Conservation (phyloP, 495 filamentous ascomycete species). For the Hypoxylon rickii region DNA sequence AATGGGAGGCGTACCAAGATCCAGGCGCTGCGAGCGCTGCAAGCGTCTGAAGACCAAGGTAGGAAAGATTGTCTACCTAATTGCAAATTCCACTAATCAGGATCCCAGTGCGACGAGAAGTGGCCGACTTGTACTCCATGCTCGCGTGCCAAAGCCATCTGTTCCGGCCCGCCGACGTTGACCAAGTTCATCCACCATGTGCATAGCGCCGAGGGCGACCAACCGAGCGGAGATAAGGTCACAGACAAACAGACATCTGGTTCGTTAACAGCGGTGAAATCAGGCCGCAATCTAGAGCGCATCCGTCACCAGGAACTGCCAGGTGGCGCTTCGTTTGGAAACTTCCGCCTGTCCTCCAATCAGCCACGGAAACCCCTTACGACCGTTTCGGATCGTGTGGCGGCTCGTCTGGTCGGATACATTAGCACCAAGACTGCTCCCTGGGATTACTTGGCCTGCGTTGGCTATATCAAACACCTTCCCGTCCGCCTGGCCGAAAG, state of each 20-base stretch:
- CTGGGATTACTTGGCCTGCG: slow-evolving; percentile 14
- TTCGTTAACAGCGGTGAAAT: not conserved
- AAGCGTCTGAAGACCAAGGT: slow-evolving; percentile 29
- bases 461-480: slow-evolving; percentile 14
- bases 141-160: slow-evolving; percentile 8
- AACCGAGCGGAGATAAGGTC: not conserved
- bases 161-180: slow-evolving; percentile 15
- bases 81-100: not conserved
- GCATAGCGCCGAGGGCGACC: not conserved
- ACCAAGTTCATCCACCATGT: slow-evolving; percentile 23
- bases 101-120: slow-evolving; percentile 23
- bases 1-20: slow-evolving; percentile 28
- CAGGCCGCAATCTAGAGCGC: slow-evolving; percentile 3
- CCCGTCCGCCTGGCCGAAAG: slow-evolving; percentile 22
- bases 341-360: slow-evolving; percentile 17
- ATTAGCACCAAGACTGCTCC: slow-evolving; percentile 12
- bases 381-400: slow-evolving; percentile 24
- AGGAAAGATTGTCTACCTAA: not conserved
- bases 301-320: slow-evolving; percentile 11
- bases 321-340: slow-evolving; percentile 15
- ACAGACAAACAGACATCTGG: not conserved
- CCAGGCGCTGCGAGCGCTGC: slow-evolving; percentile 21
- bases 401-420: slow-evolving; percentile 15
- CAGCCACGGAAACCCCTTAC: slow-evolving; percentile 14
- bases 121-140: slow-evolving; percentile 31